Evolutionary conservation across 225 moss, liverwort and hornwort species (phyloP).

Genomic region (Bryoerythrophyllum caledonicum): DNA sequence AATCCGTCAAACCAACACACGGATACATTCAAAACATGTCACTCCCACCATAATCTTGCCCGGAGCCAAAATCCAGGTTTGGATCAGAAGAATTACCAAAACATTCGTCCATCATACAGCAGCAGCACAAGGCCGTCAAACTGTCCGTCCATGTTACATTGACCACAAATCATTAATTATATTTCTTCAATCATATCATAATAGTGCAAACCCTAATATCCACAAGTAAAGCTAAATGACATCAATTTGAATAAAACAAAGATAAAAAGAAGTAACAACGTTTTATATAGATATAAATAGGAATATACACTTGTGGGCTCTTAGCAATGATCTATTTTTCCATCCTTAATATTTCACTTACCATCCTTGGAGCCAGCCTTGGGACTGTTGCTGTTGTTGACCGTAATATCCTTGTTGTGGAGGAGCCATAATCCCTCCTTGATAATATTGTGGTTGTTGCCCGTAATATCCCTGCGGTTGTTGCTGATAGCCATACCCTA

Average conservation of each 20-base stretch:
- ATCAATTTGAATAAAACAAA: too few species aligned
- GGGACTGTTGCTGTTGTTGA: slow-evolving; percentile 24
- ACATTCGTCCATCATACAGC: slow-evolving; percentile 48
- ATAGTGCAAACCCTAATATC: too few species aligned
- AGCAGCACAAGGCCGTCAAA: slow-evolving; percentile 41
- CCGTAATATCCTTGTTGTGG: slow-evolving; percentile 22
- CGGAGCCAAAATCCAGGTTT: not conserved
- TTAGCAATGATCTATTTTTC: too few species aligned
- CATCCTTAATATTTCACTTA: slow-evolving; percentile 3
- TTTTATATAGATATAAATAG: too few species aligned
- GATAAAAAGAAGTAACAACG: too few species aligned
- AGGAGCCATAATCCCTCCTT: slow-evolving; percentile 40
- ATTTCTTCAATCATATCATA: not conserved
- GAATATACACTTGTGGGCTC: too few species aligned
- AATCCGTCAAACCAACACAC: too few species aligned
- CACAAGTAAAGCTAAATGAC: not conserved
- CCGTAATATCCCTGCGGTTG: slow-evolving; percentile 38
- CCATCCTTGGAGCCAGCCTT: slow-evolving; percentile 44
- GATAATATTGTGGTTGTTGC: slow-evolving; percentile 18
- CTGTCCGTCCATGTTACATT: slow-evolving; percentile 16
- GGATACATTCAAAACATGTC: too few species aligned
- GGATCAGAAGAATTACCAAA: slow-evolving; percentile 24
- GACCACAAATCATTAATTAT: not conserved
- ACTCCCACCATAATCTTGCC: too few species aligned
- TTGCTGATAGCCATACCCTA: slow-evolving; percentile 26